Evolutionary conservation across 169 alveolate species (phyloP).

Genomic region (Condylostoma magnum): DNA sequence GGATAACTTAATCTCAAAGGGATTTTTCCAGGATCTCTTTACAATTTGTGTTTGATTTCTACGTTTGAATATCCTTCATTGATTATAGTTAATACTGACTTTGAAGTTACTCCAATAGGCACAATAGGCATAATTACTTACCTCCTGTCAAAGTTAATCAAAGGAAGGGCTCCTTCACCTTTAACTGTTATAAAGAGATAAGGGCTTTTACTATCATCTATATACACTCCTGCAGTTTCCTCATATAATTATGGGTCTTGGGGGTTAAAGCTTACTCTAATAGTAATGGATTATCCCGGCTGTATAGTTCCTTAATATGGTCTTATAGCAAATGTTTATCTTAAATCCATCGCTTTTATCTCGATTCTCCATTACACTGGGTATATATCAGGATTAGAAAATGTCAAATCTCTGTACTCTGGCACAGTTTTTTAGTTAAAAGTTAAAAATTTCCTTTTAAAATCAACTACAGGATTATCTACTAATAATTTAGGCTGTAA

Average conservation of each 20-base stretch:
- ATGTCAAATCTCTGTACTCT: constrained; percentile 58
- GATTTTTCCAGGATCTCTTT: constrained; percentile 73
- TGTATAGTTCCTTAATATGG: constrained; percentile 79
- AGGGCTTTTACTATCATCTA: constrained; percentile 66
- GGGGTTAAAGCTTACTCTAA: constrained; percentile 85
- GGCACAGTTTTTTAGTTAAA: constrained; percentile 75
- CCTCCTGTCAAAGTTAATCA: constrained; percentile 86
- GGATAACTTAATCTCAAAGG: constrained; percentile 73
- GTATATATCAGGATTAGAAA: constrained; percentile 74
- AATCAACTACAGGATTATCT: constrained; percentile 60
- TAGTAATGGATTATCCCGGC: constrained; percentile 67
- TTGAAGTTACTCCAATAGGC: constrained; percentile 79
- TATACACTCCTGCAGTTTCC: constrained; percentile 20
- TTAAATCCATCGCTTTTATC: constrained; percentile 39
- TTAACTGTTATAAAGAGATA: constrained; percentile 72
- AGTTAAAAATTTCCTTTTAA: constrained; percentile 77
- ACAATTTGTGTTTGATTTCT: constrained; percentile 68
- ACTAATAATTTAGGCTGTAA: constrained; percentile 73
- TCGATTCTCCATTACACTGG: constrained; percentile 73
- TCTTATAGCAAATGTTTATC: constrained; percentile 70
- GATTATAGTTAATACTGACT: constrained; percentile 75
- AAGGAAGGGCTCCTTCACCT: constrained; percentile 91
- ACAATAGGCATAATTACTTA: constrained; percentile 86
- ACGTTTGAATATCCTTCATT: constrained; percentile 91
- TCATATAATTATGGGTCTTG: constrained; percentile 72